Base-by-base conservation (phyloP, 2,329 filamentous ascomycete species). In the Bisporella sp. region DNA sequence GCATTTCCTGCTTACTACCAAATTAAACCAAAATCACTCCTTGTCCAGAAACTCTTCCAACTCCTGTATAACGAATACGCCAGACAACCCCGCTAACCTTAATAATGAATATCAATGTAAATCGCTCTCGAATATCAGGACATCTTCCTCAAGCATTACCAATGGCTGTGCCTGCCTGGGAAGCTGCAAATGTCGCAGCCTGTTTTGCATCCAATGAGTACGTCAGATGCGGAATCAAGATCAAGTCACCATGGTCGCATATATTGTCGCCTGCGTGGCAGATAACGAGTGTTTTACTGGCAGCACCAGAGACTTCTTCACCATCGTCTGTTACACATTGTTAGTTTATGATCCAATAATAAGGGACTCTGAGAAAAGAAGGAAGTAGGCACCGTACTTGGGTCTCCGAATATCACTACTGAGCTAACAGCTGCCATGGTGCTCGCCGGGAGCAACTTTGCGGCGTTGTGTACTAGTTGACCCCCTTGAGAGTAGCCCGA, bases 381-480 rank as follows among this genome's bases (percentile, higher is more conserved):
- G 21, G 21, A 21, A 21, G 21, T 21, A 21, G 21, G 21, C 21
- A 21, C 21, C 3, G 21, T 21, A 35, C 53, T 31, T 56, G 60
- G 60, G 41, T 62, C 60, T 5, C 60, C 60, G 46, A 62, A 62
- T 39, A 60, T 56, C 13, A 62, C 53, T n/a, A 59, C 60, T 29
- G 59, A 57, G 42, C 37, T 54, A 28, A 62, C 51, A 30, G 56
- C 53, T 1, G 54, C 52, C 40, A 54, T 52, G 8, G 50, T 56
- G 21, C 35, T 31, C 35, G 51, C 49, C 29, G 52, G 50, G 4
- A 62, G 46, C 29, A 53, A 21, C 4, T 49, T 53, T 6, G 60
- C 60, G 4, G 60, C 59, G 12, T 62, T 62, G 31, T 60, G 60
- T 11, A 62, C 59, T 2, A 62, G 50, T 47, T 61, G 60, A 12